Base-by-base conservation (phyloP, 2,329 filamentous ascomycete species). In the Alternaria incomplexa region DNA sequence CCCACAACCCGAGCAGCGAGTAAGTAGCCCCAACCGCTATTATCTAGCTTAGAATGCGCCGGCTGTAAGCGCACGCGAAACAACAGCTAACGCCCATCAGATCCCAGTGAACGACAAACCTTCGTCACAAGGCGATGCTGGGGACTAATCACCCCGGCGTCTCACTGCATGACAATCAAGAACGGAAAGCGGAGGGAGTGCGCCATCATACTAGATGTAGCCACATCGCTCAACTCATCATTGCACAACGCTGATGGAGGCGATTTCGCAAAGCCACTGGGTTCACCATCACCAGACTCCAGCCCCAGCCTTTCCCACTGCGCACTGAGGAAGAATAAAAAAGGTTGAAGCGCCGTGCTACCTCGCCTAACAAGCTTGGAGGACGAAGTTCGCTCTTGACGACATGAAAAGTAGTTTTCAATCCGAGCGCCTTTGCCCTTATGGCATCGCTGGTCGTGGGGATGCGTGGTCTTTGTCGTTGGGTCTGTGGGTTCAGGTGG, bases 101-200 rank as follows among this genome's bases (percentile, higher is more conserved):
- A 70, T 73, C 72, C 68, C 72, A 55, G 54, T 74, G 72, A 74
- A 72, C 70, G 72, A 74, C 69, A 74, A 74, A 58, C 45, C 56
- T 53, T 45, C 30, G 65, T 73, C 72, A 73, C 69, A 71, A 74
- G 70, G 67, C 53, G 59, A 65, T 40, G 54, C 50, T 15, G 44
- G 40, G 58, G 69, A 62, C 72, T 73, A 73, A 75, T 73, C 68
- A 70, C 72, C 58, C 59, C 40, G 11, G 64, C 47, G 46, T 60
- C 61, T 53, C 62, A 58, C 57, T 74, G 72, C 70, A 72, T 73
- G 72, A 72, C 70, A 69, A 58, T 66, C 56, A 68, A 74, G 75
- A 77, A 77, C 72, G 70, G 75, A 77, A 76, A 77, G 64, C 75
- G 61, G 69, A 77, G 73, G 75, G 75, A 76, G 70, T 74, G 73